Evolutionary conservation across 305 asterid species (phyloP), one percentile per base, ranked within the genome.

Genomic region (Fraxinus dipetala): DNA sequence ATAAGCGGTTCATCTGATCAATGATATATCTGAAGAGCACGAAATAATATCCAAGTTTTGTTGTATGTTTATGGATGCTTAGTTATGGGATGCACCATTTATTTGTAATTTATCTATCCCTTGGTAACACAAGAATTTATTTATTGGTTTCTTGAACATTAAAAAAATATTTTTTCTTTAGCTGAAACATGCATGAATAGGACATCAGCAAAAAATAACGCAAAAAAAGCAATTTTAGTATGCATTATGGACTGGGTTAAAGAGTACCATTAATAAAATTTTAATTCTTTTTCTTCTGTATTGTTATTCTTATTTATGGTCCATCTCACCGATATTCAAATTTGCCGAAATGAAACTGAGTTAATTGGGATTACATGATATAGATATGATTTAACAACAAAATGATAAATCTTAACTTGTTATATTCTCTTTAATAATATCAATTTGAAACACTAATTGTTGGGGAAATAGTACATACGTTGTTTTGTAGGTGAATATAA

Each of bases 41-140:
- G 5, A 59, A 59, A 59, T 59, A 59, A 20, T 20, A 24, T 24
- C 73, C 36, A 24, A 65, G 73, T 65, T 28, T 63, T 24, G 72
- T 63, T 22, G 3, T 51, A 14, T 51, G 81, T 20, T 74, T 43
- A 31, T 31, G n/a, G 54, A 43, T 43, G 54, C 54, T 16, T 45
- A 67, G 51, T 43, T 45, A 5, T 18, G 78, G 78, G 79, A 48
- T 80, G 38, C 79, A 24, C 79, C 22, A 76, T 40, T 40, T 40
- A 20, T 32, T 14, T 40, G 22, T 40, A 48, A 48, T 48, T 48
- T 48, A 48, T 2, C 20, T 16, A 48, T 48, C 18, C 20, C 5
- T 48, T 48, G 18, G 59, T 48, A 48, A 14, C 59, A 48, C 20
- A 48, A 4, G 59, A 48, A 13, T 48, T 45, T 13, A 13, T 45